Evolutionary conservation across 192 early-diverging fungal species (phyloP), one percentile per base, ranked within the genome.

Genomic region (Podochytrium sp.): DNA sequence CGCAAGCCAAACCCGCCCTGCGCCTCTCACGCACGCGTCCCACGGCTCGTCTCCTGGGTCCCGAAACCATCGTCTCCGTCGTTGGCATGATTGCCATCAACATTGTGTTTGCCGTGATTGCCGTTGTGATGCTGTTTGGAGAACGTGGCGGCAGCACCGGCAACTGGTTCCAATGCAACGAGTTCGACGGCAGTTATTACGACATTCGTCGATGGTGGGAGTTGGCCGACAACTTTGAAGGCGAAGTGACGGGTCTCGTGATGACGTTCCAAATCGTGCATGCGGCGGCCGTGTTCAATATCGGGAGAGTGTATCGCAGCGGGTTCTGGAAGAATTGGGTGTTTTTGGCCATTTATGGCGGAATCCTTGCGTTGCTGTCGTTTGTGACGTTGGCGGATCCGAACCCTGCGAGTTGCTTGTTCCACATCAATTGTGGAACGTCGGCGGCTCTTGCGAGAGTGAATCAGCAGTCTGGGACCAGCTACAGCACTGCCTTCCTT

Each of bases 221-320:
- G 35, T 77, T 92, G n/a, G 92, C 85, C 52, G 93, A 94, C 67
- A 93, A 92, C 74, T 94, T 85, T 67, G 92, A 94, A 80, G 81
- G 85, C 12, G 88, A 79, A 69, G 71, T 90, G 37, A 83, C 90
- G 29, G 83, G 87, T 0, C 79, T 92, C 29, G 74, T 92, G 2
- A 75, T 79, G 20, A 73, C 87, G 60, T 91, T 89, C 83, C 92
- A 93, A 75, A 92, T 93, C 76, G 80, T 91, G 71, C 85, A 92
- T 76, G 84, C 80, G 32, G 90, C 86, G 14, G 88, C 86, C 37
- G 72, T 90, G 38, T 89, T 89, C 78, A 92, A 89, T 79, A 88
- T 92, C 77, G 93, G 93, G 25, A 73, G 79, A 64, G 79, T 77
- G 35, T 92, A 88, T 82, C 82, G 93, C 23, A 73, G 76, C 50